Base-by-base conservation (phyloP, 352 stramenopile species). In the Phytophthora citrophthora region DNA sequence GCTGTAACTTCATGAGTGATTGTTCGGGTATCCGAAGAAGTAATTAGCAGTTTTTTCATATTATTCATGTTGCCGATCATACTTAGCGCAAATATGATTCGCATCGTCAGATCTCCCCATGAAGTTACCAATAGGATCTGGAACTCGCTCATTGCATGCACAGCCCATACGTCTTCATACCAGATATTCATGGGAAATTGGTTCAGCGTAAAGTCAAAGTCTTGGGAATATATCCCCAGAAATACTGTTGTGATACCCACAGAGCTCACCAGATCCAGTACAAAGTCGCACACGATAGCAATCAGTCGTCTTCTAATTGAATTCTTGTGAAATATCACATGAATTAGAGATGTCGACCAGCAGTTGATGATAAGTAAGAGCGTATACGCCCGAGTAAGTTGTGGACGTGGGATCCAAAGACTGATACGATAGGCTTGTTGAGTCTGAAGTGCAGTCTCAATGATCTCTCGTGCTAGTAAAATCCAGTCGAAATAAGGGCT, bases 101-200 rank as follows among this genome's bases (percentile, higher is more conserved):
- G 64, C 39, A 68, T 71, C 13, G 40, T 47, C 0, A 81, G 51
- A 41, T 86, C 72, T 2, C 41, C 12, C 58, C 66, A 83, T 7
- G 77, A 85, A 4, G 29, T 39, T 4, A 88, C 62, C 13, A 86
- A 26, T 4, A 81, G 29, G 11, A 84, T 40, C 7, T 76, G 56
- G 18, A 69, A 72, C 44, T 78, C 70, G 36, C 61, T 72, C 11
- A 68, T 66, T 1, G 46, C 41, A 20, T 74, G 45, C 3, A 68
- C 36, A 1, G 61, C 9, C 60, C 61, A 75, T 0, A 46, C 20
- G 8, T 75, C 67, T 29, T 55, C 31, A 23, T 55, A 55, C 48
- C 48, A 45, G 11, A 32, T 45, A 8, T 1, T 5, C 2, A 32
- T 5, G 9, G 48, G 31, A 27, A 55, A 55, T 9, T 18, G 32